These are phyloP conservation scores for Aspergillus haitiensis DNA, from an alignment of 495 filamentous ascomycete genomes.

Conservation along the genomic window DNA sequence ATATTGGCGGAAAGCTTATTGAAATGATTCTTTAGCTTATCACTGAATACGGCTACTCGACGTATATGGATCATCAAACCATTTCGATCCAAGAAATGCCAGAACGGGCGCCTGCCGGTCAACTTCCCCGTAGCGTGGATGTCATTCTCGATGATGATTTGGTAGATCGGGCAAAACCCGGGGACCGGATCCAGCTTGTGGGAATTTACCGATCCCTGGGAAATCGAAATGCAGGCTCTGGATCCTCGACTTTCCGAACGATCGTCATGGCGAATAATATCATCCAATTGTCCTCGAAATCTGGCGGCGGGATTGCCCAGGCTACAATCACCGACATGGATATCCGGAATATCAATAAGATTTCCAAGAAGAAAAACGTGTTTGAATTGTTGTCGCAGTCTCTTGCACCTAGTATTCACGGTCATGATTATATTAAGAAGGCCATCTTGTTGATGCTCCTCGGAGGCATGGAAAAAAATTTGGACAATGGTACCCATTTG, in stretches of 20 bases:
- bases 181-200: constrained; percentile 93
- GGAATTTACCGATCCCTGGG: constrained; percentile 91
- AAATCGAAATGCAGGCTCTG: constrained; percentile 85
- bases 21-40: constrained; percentile 52
- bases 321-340: constrained; percentile 95
- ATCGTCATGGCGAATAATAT: constrained; percentile 92
- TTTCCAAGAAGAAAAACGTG: constrained; percentile 91
- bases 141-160: constrained; percentile 96
- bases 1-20: constrained; percentile 15
- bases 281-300: constrained; percentile 92
- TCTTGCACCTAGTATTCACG: constrained; percentile 95
- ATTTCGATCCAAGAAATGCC: constrained; percentile 99
- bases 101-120: constrained; percentile 91
- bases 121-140: constrained; percentile 95
- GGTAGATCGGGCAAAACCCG: constrained; percentile 92
- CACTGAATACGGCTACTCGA: constrained; percentile 95
- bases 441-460: constrained; percentile 95
- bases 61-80: constrained; percentile 94
- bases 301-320: constrained; percentile 89
- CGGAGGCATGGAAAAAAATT: constrained; percentile 97
- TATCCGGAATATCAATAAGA: constrained; percentile 97
- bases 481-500: constrained; percentile 97
- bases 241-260: constrained; percentile 89
- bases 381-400: constrained; percentile 95
- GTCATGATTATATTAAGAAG: constrained; percentile 97